Base-by-base conservation (phyloP, 495 filamentous ascomycete genomes). In the Chaetomium tenue region DNA sequence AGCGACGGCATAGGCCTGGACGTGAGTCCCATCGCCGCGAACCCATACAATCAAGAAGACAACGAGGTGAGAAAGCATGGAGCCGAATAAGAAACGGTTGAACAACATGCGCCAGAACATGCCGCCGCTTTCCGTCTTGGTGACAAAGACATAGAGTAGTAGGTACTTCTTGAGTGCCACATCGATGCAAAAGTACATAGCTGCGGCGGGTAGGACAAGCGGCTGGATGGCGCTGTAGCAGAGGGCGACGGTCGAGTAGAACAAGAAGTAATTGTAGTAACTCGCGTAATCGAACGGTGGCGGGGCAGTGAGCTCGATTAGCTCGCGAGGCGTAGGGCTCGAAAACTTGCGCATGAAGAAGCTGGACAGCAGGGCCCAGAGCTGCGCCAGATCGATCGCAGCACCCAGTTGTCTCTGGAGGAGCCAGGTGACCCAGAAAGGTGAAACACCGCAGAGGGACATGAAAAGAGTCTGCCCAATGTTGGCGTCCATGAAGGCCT, bases 261-360 rank as follows among this genome's bases (percentile, higher is more conserved):
- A 99, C 20, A 98, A 81, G 76, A 97, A 97, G 76, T 87, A 91
- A 73, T 97, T 98, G 81, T 97, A 98, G 77, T 98, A 97, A 64
- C 85, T 91, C 57, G 94, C 91, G 70, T 97, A 98, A 68, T 97
- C 93, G 75, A 99, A 97, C 13, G 89, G 77, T 3, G 90, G 91
- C 52, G 94, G 94, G 47, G 95, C 95, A 9, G 93, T 95, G 77
- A 92, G 87, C 71, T 97, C 91, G 70, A 98, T 98, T 67, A 91
- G 81, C 74, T 99, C 89, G 48, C 94, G 86, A 47, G 94, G 95
- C 9, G 94, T 99, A 3, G 94, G 93, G 59, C 83, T 84, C 58
- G 90, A 84, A 70, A 96, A 96, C 20, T 87, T 92, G 67, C 90
- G 88, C 63, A 86, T 83, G 71, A 94, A 88, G 74, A 88, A 93